Percentiles rank a stretch among this genome's conserved stretches.
Evolutionary conservation across 768 basidiomycete genomes (phyloP).

Genomic region (Pseudohyphozyma bogoriensis): DNA sequence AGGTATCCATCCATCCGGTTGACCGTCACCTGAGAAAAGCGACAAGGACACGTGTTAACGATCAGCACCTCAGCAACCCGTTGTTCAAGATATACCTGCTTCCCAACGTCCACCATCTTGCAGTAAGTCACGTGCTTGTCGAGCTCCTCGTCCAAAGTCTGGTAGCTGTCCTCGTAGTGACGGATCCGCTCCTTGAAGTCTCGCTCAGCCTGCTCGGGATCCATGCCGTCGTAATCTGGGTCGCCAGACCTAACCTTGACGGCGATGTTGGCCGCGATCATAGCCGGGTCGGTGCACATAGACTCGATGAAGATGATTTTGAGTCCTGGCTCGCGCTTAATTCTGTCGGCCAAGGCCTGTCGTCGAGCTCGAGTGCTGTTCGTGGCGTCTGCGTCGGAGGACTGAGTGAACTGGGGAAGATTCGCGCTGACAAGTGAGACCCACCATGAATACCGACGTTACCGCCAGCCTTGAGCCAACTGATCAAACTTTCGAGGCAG

Average conservation of each 20-base stretch:
- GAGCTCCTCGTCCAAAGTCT: conserved; percentile 58
- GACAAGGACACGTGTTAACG: too few species aligned
- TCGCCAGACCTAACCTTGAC: conserved; percentile 93
- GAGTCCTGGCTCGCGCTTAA: conserved; percentile 76
- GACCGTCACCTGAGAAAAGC: conserved; percentile 22
- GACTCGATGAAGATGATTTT: conserved; percentile 89
- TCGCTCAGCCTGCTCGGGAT: conserved; percentile 67
- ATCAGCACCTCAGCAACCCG: too few species aligned
- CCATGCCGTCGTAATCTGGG: conserved; percentile 89
- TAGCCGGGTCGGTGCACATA: conserved; percentile 80
- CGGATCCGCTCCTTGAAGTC: conserved; percentile 87
- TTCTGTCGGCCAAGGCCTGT: conserved; percentile 70
- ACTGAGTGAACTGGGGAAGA: neutral
- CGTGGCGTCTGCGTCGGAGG: conserved; percentile 68
- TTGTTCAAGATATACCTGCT: too few species aligned
- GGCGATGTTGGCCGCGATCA: conserved; percentile 91
- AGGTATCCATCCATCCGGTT: conserved; percentile 82
- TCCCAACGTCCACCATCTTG: conserved; percentile 85
- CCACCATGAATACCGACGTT: conserved; percentile 96
- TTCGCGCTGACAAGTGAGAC: conserved; percentile 23
- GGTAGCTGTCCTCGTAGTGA: conserved; percentile 89
- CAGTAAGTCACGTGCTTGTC: conserved; percentile 85
- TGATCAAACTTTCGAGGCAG: conserved; percentile 85
- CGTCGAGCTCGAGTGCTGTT: conserved; percentile 49
- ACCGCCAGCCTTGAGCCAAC: conserved; percentile 83